These are phyloP conservation scores for Yamadazyma blattariae DNA, from an alignment of 1,139 yeast species.

Conservation along the genomic window DNA sequence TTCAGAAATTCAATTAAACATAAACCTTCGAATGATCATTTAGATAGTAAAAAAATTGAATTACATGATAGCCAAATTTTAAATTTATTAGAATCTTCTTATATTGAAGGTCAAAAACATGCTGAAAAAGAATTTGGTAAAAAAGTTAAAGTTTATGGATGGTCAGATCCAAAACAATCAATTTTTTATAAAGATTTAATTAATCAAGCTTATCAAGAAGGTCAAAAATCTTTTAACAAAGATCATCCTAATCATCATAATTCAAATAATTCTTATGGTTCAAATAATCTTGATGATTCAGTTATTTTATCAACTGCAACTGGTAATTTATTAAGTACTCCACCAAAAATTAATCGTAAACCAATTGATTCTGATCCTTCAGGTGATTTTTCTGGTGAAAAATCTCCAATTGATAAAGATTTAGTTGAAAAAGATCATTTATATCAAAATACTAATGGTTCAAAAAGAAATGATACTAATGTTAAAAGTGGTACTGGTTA, in stretches of 20 bases:
- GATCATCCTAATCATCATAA: not conserved
- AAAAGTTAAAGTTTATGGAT: conserved; percentile 13
- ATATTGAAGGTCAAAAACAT: conserved; percentile 22
- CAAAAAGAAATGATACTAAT: conserved; percentile 25
- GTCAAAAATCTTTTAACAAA: conserved; percentile 1
- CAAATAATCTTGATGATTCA: conserved; percentile 3
- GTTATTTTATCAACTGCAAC: conserved; percentile 19
- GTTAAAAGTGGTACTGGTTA: conserved; percentile 27
- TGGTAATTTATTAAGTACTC: conserved; percentile 31
- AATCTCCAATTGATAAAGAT: conserved; percentile 26
- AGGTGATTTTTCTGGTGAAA: conserved; percentile 34
- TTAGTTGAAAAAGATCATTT: conserved; percentile 13
- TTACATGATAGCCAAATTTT: conserved; percentile 2
- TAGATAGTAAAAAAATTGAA: conserved; percentile 4
- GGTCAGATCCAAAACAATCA: conserved; percentile 6
- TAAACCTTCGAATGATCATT: conserved; percentile 18
- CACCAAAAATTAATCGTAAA: conserved; percentile 27
- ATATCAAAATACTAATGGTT: conserved; percentile 21
- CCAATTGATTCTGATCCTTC: conserved; percentile 27
- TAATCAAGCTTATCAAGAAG: conserved; percentile 6
- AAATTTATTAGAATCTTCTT: conserved; percentile 16
- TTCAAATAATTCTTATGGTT: not conserved
- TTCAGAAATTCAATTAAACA: conserved; percentile 21
- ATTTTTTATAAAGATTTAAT: conserved; percentile 5
- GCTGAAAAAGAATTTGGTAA: conserved; percentile 16